Evolutionary conservation across 2,329 filamentous ascomycete genomes (phyloP).

Genomic region (Cladosporium sp.): DNA sequence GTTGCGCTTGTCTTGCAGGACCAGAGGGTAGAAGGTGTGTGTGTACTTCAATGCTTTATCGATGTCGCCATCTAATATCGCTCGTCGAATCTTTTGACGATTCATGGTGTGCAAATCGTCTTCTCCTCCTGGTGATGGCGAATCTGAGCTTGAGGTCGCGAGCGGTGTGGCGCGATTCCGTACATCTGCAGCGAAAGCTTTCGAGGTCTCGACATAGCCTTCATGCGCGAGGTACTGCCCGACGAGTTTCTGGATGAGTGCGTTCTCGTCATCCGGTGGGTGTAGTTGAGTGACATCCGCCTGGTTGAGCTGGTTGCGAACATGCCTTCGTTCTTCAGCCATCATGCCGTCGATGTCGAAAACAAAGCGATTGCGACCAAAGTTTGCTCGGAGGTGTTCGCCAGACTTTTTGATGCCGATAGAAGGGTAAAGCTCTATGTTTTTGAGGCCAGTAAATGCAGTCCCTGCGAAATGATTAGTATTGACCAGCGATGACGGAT

Average conservation of each 20-base stretch:
- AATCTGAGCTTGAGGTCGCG: not conserved
- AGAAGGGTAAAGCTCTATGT: constrained; percentile 61
- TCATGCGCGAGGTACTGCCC: constrained; percentile 92
- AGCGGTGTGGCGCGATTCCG: constrained; percentile 36
- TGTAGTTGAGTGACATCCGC: constrained; percentile 60
- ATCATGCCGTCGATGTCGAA: constrained; percentile 91
- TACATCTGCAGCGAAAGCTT: constrained; percentile 77
- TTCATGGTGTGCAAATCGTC: constrained; percentile 83
- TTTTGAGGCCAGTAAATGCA: constrained; percentile 67
- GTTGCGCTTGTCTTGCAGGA: constrained; percentile 67
- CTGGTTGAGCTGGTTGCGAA: constrained; percentile 62
- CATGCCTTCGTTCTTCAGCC: constrained; percentile 60
- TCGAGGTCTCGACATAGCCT: constrained; percentile 90
- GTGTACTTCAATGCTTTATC: constrained; percentile 85
- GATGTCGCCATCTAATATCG: constrained; percentile 88
- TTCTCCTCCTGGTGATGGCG: constrained; percentile 44
- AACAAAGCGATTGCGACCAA: constrained; percentile 72
- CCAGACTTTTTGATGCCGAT: constrained; percentile 66
- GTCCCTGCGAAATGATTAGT: constrained; percentile 52
- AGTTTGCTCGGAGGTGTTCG: constrained; percentile 61
- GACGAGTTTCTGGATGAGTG: constrained; percentile 78
- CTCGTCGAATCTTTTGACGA: constrained; percentile 77
- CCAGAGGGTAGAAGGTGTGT: constrained; percentile 72
- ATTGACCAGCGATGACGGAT: not conserved
- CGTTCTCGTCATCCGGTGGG: constrained; percentile 67